These are phyloP conservation scores for Apiospora aurea DNA, from an alignment of 2,329 filamentous ascomycete species.

Conservation along the genomic window DNA sequence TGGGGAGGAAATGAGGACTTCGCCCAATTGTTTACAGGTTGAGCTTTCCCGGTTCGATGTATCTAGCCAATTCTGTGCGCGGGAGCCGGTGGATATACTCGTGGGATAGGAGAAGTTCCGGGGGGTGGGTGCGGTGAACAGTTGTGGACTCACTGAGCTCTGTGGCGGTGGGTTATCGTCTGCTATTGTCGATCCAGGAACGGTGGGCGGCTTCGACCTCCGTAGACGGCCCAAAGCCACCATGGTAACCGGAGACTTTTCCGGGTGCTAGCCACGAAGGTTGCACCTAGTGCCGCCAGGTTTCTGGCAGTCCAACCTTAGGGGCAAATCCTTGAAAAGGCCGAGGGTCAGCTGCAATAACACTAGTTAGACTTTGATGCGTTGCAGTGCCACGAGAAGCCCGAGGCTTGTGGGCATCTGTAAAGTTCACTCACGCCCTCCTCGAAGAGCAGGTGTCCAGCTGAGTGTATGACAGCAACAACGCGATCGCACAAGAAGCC, in stretches of 20 bases:
- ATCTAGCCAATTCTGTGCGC: conserved; percentile 25
- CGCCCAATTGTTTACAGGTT: conserved; percentile 39
- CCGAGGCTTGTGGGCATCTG: neutral
- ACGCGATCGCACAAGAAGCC: neutral
- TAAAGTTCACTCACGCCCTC: neutral
- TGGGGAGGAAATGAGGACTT: conserved; percentile 40
- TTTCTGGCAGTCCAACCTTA: neutral
- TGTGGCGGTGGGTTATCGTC: conserved; percentile 30
- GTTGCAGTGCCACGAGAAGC: neutral
- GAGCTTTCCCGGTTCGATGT: conserved; percentile 24
- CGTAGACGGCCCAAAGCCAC: conserved; percentile 38
- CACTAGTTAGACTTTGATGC: no score
- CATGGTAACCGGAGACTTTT: conserved; percentile 34
- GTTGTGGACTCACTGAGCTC: conserved; percentile 28
- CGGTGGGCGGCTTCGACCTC: conserved; percentile 36
- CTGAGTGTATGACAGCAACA: neutral
- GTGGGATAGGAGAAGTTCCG: conserved; percentile 44
- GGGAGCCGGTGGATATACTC: conserved; percentile 30
- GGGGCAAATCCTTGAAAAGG: neutral
- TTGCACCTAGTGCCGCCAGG: neutral
- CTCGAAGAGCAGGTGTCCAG: neutral
- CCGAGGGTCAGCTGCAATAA: neutral
- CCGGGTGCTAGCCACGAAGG: neutral
- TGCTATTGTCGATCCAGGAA: conserved; percentile 32
- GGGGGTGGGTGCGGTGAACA: conserved; percentile 31